Evolutionary conservation across 202 grass and related monocot genomes (phyloP).

Genomic region (Dendrocalamus latiflorus): DNA sequence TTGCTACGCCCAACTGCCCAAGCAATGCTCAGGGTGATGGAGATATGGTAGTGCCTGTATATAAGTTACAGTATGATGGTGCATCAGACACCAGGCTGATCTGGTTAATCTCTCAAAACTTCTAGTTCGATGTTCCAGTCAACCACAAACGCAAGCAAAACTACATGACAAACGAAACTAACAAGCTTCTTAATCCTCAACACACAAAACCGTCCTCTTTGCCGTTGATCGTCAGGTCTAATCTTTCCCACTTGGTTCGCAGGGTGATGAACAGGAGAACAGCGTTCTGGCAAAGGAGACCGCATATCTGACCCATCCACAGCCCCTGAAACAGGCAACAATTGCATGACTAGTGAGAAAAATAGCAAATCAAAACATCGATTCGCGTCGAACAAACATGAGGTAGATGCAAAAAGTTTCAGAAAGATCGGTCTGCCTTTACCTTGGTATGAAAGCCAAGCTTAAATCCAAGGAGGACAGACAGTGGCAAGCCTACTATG

Average conservation of each 20-base stretch:
- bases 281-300: conserved; percentile 52
- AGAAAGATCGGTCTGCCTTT: neutral
- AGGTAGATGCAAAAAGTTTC: neutral
- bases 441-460: conserved; percentile 61
- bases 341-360: neutral
- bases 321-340: conserved; percentile 45
- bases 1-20: neutral
- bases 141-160: neutral
- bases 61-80: neutral
- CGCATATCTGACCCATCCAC: conserved; percentile 74
- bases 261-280: conserved; percentile 58
- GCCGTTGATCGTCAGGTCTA: conserved; percentile 26
- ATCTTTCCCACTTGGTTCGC: conserved; percentile 46
- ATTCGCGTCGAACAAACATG: neutral
- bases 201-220: conserved; percentile 22
- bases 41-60: no score
- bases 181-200: neutral
- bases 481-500: conserved; percentile 58
- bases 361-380: neutral
- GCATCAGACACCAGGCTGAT: neutral
- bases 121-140: conserved; percentile 1
- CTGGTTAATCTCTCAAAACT: neutral
- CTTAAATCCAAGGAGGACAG: conserved; percentile 64
- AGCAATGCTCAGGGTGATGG: conserved; percentile 14
- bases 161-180: neutral